Evolutionary conservation across 768 basidiomycete genomes (phyloP).

Genomic region (Strobilomyces dryophilus): DNA sequence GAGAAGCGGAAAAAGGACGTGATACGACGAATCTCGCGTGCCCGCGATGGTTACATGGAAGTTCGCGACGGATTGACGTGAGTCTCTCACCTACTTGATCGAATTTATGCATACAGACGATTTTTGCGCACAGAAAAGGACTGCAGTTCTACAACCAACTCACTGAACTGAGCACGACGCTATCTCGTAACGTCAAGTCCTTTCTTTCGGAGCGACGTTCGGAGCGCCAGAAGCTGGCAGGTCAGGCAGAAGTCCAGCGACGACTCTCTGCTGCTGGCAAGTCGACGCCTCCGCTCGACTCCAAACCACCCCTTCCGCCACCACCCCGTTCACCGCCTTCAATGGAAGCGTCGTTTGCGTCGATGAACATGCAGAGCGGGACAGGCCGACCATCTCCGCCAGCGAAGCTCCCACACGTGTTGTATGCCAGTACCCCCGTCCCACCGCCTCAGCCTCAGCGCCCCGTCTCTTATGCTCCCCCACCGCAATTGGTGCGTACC

Average conservation of each 20-base stretch:
- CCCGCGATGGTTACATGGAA: constrained; percentile 83
- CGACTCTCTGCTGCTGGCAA: constrained; percentile 48
- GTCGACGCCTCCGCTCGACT: constrained; percentile 37
- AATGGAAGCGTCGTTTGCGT: constrained; percentile 50
- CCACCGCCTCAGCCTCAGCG: constrained; percentile 21
- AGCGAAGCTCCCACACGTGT: constrained; percentile 22
- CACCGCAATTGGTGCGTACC: constrained; percentile 25
- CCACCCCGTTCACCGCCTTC: constrained; percentile 38
- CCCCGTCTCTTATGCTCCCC: constrained; percentile 13
- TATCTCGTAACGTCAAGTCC: constrained; percentile 53
- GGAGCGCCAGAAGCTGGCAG: constrained; percentile 67
- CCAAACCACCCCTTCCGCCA: constrained; percentile 48
- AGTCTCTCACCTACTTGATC: constrained; percentile 30
- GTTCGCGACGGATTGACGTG: constrained; percentile 80
- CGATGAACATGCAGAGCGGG: constrained; percentile 46
- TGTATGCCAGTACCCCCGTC: constrained; percentile 17
- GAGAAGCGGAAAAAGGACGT: constrained; percentile 78
- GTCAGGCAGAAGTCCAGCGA: constrained; percentile 69
- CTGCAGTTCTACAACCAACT: constrained; percentile 86
- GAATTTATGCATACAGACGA: constrained; percentile 1
- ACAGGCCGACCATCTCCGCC: constrained; percentile 28
- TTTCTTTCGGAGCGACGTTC: constrained; percentile 61
- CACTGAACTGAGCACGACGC: constrained; percentile 51
- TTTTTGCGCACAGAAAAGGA: constrained; percentile 58
- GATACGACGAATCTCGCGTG: constrained; percentile 64